Conservation (phyloP, 2,329 filamentous ascomycete species). For the Pestalotiopsis sp. region DNA sequence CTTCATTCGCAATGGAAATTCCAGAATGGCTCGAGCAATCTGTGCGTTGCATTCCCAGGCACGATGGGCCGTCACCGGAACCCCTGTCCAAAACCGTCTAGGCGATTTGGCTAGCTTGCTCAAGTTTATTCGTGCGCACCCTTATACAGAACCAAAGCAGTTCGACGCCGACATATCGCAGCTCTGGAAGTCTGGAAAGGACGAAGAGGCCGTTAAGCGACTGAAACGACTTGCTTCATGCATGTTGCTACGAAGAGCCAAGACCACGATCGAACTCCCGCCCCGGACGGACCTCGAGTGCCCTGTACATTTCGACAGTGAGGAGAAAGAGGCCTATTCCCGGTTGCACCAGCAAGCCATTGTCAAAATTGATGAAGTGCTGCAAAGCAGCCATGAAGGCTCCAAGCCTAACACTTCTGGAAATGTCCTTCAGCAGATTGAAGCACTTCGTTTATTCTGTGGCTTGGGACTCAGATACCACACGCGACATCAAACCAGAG, state of each 20-base stretch:
- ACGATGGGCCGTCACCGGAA: constrained; percentile 52
- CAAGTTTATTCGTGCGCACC: constrained; percentile 44
- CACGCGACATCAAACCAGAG: not conserved
- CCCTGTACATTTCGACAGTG: not conserved
- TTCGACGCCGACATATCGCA: constrained; percentile 42
- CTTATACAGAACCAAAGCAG: constrained; percentile 38
- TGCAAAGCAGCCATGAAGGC: not conserved
- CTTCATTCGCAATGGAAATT: not conserved
- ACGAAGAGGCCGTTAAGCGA: constrained; percentile 24
- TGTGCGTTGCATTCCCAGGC: not conserved
- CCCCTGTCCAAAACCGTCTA: constrained; percentile 50
- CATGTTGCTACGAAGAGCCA: not conserved
- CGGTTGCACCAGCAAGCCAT: not conserved
- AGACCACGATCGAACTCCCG: not conserved
- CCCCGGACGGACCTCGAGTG: not conserved
- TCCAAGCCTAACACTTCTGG: not conserved
- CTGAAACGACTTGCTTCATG: not conserved
- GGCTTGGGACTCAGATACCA: not conserved
- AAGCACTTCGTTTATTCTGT: not conserved
- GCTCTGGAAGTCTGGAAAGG: constrained; percentile 39
- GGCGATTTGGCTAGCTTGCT: constrained; percentile 44
- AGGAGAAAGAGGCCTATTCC: not conserved
- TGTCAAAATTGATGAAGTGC: not conserved
- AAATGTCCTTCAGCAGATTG: not conserved
- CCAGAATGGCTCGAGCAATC: not conserved